These are phyloP conservation scores for Diaporthe sp. DNA, from an alignment of 2,329 filamentous ascomycete species.

Conservation along the genomic window DNA sequence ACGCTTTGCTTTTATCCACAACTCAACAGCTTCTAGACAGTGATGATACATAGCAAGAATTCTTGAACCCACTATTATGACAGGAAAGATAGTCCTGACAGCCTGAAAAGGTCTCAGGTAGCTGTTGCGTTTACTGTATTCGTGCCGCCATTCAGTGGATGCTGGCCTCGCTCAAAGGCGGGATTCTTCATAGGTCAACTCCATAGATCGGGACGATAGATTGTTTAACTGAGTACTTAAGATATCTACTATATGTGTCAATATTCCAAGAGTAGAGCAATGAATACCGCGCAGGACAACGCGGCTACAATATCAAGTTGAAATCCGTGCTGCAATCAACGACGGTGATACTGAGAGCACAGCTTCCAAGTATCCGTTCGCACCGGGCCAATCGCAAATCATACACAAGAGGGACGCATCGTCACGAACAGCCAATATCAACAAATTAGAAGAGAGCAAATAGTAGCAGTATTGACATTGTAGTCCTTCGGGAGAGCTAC, in stretches of 20 bases:
- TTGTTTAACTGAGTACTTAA: neutral
- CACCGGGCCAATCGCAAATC: neutral
- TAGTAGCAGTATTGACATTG: neutral
- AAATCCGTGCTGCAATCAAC: neutral
- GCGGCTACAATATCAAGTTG: too few species aligned
- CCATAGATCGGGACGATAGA: too few species aligned
- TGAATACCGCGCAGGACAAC: neutral
- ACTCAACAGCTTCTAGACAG: neutral
- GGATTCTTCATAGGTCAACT: neutral
- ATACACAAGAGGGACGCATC: too few species aligned
- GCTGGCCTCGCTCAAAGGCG: neutral
- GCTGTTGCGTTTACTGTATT: neutral
- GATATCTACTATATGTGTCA: neutral
- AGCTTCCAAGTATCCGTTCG: neutral
- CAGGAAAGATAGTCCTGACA: neutral
- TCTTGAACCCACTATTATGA: neutral
- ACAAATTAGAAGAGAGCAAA: neutral
- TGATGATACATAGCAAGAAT: neutral
- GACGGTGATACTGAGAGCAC: neutral
- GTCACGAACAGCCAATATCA: neutral
- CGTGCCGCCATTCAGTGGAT: neutral
- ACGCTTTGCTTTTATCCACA: neutral
- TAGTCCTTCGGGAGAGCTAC: too few species aligned
- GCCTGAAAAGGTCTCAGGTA: neutral
- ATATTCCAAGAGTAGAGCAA: neutral